These are phyloP conservation scores for Diutina siamensis DNA, from an alignment of 1,139 yeast genomes.

Conservation along the genomic window DNA sequence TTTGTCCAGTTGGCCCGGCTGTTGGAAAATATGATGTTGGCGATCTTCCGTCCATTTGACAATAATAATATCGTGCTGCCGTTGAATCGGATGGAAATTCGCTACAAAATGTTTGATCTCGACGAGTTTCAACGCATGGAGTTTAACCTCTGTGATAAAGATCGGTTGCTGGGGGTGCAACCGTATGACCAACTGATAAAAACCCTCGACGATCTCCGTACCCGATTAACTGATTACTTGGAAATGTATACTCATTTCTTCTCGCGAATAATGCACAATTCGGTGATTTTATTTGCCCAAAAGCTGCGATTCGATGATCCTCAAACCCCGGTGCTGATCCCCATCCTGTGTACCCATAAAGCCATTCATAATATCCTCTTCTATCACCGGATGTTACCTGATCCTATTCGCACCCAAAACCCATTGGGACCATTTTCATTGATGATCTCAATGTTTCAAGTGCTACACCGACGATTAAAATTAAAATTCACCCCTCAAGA, in stretches of 20 bases:
- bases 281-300: conserved; percentile 17
- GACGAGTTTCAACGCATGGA: conserved; percentile 4
- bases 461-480: neutral
- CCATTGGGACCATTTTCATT: neutral
- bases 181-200: neutral
- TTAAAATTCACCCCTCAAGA: neutral
- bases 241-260: conserved; percentile 16
- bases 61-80: conserved; percentile 1
- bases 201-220: neutral
- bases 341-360: conserved; percentile 14
- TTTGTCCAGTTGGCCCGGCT: neutral
- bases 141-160: neutral
- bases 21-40: conserved; percentile 5
- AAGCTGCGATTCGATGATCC: conserved; percentile 19
- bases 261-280: conserved; percentile 19
- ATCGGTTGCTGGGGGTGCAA: neutral
- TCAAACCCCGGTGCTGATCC: conserved; percentile 15
- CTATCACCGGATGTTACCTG: conserved; percentile 9
- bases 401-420: neutral
- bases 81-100: conserved; percentile 2
- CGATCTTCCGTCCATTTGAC: conserved; percentile 2
- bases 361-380: conserved; percentile 20
- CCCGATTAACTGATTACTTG: conserved; percentile 10
- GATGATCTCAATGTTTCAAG: neutral
- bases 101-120: conserved; percentile 4